Percentiles rank a stretch among this genome's conserved stretches.
These are phyloP conservation scores for Salix arbutifolia DNA, from an alignment of 345 rosid genomes.

Conservation along the genomic window DNA sequence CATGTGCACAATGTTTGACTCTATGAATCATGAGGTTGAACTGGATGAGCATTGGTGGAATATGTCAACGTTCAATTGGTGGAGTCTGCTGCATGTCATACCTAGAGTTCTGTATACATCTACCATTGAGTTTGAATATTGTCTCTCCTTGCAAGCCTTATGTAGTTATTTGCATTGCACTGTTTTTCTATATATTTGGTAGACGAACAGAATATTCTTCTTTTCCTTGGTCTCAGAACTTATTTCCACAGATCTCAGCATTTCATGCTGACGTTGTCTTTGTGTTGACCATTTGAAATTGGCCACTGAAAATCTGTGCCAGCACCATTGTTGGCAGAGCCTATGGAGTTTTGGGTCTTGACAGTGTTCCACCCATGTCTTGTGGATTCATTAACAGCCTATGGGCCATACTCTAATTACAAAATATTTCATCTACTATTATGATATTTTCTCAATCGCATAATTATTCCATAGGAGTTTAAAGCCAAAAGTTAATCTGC, in stretches of 20 bases:
- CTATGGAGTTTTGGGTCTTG: background rate
- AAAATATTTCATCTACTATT: background rate
- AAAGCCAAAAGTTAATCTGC: background rate
- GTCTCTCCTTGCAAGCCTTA: background rate
- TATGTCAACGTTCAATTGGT: background rate
- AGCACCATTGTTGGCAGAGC: background rate
- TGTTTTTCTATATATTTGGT: background rate
- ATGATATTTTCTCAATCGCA: background rate
- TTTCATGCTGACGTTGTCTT: background rate
- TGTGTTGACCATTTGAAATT: background rate
- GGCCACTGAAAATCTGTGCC: background rate
- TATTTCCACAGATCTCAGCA: background rate
- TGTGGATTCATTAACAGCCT: background rate
- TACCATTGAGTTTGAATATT: background rate
- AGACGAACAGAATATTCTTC: background rate
- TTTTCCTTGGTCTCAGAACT: background rate
- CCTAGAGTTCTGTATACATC: background rate
- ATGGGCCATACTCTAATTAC: background rate
- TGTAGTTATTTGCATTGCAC: background rate
- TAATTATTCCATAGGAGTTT: background rate
- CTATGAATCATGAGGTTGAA: background rate
- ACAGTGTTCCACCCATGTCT: background rate
- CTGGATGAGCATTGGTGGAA: background rate
- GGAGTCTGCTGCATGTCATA: background rate
- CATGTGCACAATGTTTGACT: background rate